Conservation (phyloP, 2,329 filamentous ascomycete genomes). For the Clonostachys rhizophaga region DNA sequence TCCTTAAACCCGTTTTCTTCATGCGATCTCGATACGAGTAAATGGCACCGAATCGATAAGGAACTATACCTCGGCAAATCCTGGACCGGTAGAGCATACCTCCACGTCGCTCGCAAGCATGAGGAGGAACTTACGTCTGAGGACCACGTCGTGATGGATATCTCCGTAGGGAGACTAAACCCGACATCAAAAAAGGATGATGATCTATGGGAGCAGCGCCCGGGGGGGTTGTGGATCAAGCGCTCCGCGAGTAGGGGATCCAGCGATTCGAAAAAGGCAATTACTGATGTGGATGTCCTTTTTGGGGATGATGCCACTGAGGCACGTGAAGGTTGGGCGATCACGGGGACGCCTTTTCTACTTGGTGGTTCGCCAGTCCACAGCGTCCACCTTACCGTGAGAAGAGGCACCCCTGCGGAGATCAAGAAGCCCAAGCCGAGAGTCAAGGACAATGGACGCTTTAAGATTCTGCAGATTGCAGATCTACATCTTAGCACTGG, state of each 20-base stretch:
- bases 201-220: constrained; percentile 70
- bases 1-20: constrained; percentile 68
- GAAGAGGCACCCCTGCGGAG: constrained; percentile 63
- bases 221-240: constrained; percentile 78
- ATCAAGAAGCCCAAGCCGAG: constrained; percentile 67
- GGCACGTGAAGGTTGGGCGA: constrained; percentile 78
- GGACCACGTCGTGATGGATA: constrained; percentile 76
- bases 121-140: constrained; percentile 74
- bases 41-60: constrained; percentile 84
- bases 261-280: constrained; percentile 67
- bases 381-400: constrained; percentile 72
- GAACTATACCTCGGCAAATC: constrained; percentile 76
- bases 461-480: constrained; percentile 96
- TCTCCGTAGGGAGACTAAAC: constrained; percentile 69
- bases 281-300: constrained; percentile 81
- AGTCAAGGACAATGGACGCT: constrained; percentile 84
- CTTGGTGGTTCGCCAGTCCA: constrained; percentile 46
- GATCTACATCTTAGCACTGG: constrained; percentile 93
- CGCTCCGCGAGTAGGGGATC: constrained; percentile 67
- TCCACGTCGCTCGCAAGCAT: constrained; percentile 78
- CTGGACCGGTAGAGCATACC: constrained; percentile 72
- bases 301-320: constrained; percentile 92
- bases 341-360: constrained; percentile 70
- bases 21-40: constrained; percentile 66
- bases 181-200: constrained; percentile 46